Base-by-base conservation (phyloP, 495 filamentous ascomycete species). In the Penicillium canescens region DNA sequence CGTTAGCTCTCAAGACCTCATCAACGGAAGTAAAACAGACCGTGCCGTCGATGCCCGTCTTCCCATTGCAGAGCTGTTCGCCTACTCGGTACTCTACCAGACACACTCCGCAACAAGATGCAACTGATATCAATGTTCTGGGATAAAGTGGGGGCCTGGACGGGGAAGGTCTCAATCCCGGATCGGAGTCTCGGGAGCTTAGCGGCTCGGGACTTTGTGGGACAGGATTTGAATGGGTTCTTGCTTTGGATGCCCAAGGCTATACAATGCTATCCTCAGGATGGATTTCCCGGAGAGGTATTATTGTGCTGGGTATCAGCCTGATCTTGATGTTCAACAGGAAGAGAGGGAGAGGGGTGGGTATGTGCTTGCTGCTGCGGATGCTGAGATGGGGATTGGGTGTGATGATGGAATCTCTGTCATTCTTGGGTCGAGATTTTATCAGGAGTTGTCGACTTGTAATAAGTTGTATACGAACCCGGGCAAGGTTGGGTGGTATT, bases 181-280 rank as follows among this genome's bases (percentile, higher is more conserved):
- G 47, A 65, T 42, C 54, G 46, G 5, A 62, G 14, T 13, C 16
- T 68, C 0, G 62, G 61, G 23, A 50, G 21, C 0, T 26, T 53
- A 7, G 53, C 44, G 23, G 23, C 9, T 8, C 3, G 28, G 1
- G 31, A 55, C 18, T 39, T 75, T 16, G 18, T 61, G 5, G 67
- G 64, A 0, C 59, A 66, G 40, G 59, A 71, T n/a, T 66, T 69
- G 37, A 59, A 66, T 16, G 55, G 55, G 24, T 80, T 79, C 49
- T 47, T 80, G 28, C 20, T 54, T 2, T 69, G 76, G 54, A 59
- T 79, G 37, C 40, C 61, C 18, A 52, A 38, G 47, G 74, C 75
- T 60, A 51, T 82, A 41, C 70, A 71, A 46, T 79, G 77, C 76
- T 56, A 64, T 12, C 76, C 77, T 9, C 54, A 66, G 26, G 60